Base-by-base conservation (phyloP, 805 yeast species). In the Priceomyces haplophilus region DNA sequence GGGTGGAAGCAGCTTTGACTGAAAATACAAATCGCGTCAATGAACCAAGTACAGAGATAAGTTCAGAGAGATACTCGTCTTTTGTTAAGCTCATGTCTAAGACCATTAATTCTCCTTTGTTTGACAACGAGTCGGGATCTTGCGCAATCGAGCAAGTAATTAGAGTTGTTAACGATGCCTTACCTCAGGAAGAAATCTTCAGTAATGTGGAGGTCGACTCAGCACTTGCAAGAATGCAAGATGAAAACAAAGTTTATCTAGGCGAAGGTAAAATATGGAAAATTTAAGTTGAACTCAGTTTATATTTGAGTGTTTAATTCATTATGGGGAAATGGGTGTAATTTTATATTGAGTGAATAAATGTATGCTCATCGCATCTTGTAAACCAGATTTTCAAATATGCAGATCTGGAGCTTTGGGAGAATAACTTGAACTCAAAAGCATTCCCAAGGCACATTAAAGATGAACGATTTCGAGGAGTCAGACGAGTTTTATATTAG, bases 101-200 rank as follows among this genome's bases (percentile, higher is more conserved):
- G 39, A 46, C 67, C 17, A 53, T 66, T 43, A 54, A 59, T 21
- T 58, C 69, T n/a, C 59, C 56, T 20, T 48, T 65, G 39, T 62
- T 67, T 43, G 63, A 61, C 33, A 63, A 60, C 42, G 63, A 56
- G 17, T 46, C 55, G 11, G 63, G 61, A 33, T 50, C 69, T 4
- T 67, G 69, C 21, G 52, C 67, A 7, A 44, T 55, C 23, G 69
- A 65, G 37, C 56, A 49, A 13, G 67, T 68, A 12, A 48, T 56
- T 2, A 62, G 54, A 20, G 58, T 60, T 17, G 50, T 69, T 37
- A 70, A 70, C 49, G 65, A 54, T 35, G 61, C 50, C 34, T 52
- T 69, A 41, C 59, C 62, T 17, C 75, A 69, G 51, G 75, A 70
- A 44, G 75, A 70, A 40, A 47, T 55, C 15, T 70, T 68, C 48